phyloP scores from a whole-genome alignment of 2,329 filamentous ascomycete genomes.

The Camillea tinctor region DNA sequence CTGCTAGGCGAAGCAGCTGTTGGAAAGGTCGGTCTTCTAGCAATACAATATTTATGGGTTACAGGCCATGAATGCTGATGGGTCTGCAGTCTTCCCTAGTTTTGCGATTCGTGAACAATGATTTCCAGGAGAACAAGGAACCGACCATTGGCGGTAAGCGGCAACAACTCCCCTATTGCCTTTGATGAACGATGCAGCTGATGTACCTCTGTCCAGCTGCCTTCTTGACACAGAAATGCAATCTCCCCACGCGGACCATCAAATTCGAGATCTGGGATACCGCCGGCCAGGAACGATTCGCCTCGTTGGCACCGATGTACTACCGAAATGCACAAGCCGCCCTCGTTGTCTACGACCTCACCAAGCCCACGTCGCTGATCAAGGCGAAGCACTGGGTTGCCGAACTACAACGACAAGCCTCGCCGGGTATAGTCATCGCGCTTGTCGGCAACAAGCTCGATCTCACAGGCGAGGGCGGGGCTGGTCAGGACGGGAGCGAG shows the following conservation, averaged over 20 bases:
- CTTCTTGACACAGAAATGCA: slow-evolving; percentile 98
- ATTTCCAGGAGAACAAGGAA: slow-evolving; percentile 99
- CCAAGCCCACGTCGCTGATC: slow-evolving; percentile 89
- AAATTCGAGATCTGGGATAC: slow-evolving; percentile 98
- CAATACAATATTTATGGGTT: not conserved
- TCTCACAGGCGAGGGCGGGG: slow-evolving; percentile 63
- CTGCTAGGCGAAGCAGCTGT: slow-evolving; percentile 96
- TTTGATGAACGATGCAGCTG: slow-evolving; percentile 9
- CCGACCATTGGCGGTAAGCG: slow-evolving; percentile 91
- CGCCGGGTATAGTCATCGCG: slow-evolving; percentile 93
- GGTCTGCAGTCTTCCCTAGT: slow-evolving; percentile 84
- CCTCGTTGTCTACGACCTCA: slow-evolving; percentile 97
- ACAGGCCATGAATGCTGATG: slow-evolving; percentile 16
- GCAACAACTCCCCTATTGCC: slow-evolving; percentile 1
- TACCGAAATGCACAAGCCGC: slow-evolving; percentile 98
- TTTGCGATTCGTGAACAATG: slow-evolving; percentile 97
- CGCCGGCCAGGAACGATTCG: slow-evolving; percentile 95
- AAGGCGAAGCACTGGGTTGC: slow-evolving; percentile 99
- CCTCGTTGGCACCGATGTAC: slow-evolving; percentile 97
- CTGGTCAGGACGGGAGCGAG: slow-evolving; percentile 47
- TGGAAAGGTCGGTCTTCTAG: slow-evolving; percentile 70
- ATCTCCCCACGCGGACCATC: slow-evolving; percentile 87
- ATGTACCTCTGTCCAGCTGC: slow-evolving; percentile 61
- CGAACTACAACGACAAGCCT: slow-evolving; percentile 93
- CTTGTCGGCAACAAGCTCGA: slow-evolving; percentile 97